Evolutionary conservation across 208 protist genomes (phyloP).

Genomic region (Crithidia acanthocephali): DNA sequence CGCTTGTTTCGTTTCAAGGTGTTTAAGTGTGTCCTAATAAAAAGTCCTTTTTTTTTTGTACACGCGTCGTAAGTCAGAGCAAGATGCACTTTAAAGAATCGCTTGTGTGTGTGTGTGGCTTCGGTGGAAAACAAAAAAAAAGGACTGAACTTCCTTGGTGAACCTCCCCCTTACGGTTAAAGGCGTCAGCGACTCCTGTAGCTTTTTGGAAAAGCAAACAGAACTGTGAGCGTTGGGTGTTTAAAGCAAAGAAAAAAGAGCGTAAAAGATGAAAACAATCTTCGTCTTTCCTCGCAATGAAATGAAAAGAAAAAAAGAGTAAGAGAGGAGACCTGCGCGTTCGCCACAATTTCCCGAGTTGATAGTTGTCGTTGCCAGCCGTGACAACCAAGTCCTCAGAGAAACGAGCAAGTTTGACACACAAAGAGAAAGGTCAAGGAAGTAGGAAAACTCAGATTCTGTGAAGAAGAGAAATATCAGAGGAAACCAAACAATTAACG

Average conservation of each 20-base stretch:
- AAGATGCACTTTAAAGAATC: not conserved
- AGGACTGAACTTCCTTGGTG: not conserved
- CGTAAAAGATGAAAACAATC: not conserved
- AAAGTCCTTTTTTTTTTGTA: not conserved
- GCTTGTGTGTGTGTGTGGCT: not conserved
- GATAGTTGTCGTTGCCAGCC: no score
- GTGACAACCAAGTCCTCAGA: no score
- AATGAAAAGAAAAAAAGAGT: no score
- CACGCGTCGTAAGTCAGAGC: no score
- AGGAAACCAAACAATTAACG: not conserved
- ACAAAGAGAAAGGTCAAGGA: no score
- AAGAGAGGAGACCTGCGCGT: no score
- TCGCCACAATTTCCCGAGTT: no score
- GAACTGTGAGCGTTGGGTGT: not conserved
- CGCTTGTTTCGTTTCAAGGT: no score
- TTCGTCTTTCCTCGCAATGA: no score
- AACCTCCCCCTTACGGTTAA: constrained; percentile 8
- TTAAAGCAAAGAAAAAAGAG: constrained; percentile 21
- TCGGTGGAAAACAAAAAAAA: not conserved
- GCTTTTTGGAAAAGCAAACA: not conserved
- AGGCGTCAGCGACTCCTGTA: not conserved
- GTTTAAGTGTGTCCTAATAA: no score
- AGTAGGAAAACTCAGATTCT: no score
- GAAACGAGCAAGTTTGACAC: no score
- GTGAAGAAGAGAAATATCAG: constrained; percentile 1